Conservation (phyloP, 148 eudicot species). For the Hydrangea macrophylla region DNA sequence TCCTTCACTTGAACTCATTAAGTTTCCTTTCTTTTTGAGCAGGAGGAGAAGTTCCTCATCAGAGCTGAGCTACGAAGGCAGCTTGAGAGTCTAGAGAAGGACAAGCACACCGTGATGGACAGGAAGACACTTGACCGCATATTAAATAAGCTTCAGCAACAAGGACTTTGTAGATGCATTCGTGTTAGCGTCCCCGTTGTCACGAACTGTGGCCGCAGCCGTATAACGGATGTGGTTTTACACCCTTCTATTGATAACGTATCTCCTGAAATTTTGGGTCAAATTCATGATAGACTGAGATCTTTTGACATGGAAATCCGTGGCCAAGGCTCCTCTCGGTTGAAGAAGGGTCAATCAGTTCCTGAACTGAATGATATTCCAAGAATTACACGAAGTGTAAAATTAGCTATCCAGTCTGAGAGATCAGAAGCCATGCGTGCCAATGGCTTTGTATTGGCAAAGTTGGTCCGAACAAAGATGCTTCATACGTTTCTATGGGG, state of each 20-base stretch:
- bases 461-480: constrained; percentile 85
- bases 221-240: constrained; percentile 54
- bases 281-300: constrained; percentile 73
- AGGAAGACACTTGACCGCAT: constrained; percentile 72
- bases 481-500: constrained; percentile 77
- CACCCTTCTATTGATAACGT: constrained; percentile 63
- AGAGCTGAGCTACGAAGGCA: constrained; percentile 75
- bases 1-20: neutral
- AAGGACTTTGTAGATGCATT: constrained; percentile 72
- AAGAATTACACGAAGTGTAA: constrained; percentile 46
- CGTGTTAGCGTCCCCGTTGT: constrained; percentile 61
- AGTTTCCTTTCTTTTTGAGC: constrained; percentile 15
- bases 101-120: constrained; percentile 59
- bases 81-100: constrained; percentile 79
- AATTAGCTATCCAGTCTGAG: constrained; percentile 40
- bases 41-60: constrained; percentile 77
- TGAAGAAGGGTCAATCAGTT: constrained; percentile 53
- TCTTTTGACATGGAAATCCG: constrained; percentile 76
- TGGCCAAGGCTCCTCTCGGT: constrained; percentile 34
- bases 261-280: constrained; percentile 54
- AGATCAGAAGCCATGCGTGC: constrained; percentile 70
- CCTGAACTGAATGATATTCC: constrained; percentile 63
- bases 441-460: constrained; percentile 86
- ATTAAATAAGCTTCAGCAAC: constrained; percentile 66
- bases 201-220: constrained; percentile 67